phyloP scores from a whole-genome alignment of 2,329 filamentous ascomycete species.

The Pseudogymnoascus sp. region DNA sequence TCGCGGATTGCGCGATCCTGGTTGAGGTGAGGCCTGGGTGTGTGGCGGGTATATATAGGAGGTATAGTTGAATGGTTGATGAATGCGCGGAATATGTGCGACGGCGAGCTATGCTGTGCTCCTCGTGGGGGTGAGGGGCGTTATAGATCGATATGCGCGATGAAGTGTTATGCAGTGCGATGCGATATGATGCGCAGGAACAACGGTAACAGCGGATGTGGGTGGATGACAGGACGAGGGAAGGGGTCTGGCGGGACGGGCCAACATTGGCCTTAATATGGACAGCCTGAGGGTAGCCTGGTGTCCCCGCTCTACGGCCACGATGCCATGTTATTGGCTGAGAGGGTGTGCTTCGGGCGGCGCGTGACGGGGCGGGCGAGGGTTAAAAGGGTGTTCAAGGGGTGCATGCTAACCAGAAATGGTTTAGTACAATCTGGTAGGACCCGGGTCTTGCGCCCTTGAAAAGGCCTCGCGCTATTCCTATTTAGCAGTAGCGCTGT shows the following conservation, averaged over 20 bases:
- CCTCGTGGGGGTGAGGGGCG: conserved; percentile 1
- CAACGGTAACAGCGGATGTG: conserved; percentile 1
- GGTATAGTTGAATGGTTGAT: not conserved
- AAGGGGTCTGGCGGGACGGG: conserved; percentile 9
- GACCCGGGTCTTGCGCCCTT: not conserved
- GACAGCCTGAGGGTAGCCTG: conserved; percentile 5
- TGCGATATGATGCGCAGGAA: conserved; percentile 10
- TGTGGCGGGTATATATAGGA: not conserved
- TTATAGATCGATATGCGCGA: not conserved
- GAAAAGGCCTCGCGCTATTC: not conserved
- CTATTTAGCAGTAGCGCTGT: not conserved
- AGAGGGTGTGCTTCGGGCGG: not conserved
- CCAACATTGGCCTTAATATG: conserved; percentile 9
- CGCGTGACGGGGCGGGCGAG: not conserved
- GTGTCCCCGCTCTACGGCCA: not conserved
- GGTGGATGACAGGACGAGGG: conserved; percentile 8
- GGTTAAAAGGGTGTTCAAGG: not conserved
- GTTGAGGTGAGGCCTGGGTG: not conserved
- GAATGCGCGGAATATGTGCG: not conserved
- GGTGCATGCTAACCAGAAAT: not conserved
- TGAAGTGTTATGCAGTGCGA: conserved; percentile 6
- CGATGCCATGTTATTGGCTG: conserved; percentile 4
- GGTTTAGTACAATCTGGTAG: not conserved
- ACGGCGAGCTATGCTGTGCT: conserved; percentile 1
- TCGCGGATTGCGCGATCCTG: not conserved